These are phyloP conservation scores for Hymenoscyphus scutula DNA, from an alignment of 2,329 filamentous ascomycete genomes.

Conservation along the genomic window DNA sequence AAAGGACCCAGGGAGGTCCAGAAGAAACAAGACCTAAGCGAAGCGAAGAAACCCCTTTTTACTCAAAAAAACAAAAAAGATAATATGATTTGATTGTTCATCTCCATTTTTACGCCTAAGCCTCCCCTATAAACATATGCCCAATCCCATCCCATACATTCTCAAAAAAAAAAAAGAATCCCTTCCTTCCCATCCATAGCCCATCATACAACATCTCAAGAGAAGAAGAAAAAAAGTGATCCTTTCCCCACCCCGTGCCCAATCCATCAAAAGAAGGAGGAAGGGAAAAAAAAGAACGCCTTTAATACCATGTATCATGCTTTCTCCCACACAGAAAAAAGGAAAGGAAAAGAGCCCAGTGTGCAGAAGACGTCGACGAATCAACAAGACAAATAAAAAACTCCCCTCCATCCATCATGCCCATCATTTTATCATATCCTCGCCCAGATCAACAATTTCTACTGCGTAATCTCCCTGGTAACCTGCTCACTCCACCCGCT, in stretches of 20 bases:
- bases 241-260: neutral
- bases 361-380: neutral
- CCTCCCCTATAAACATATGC: too few relatives aligned
- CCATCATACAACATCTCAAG: neutral
- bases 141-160: neutral
- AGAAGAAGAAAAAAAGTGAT: neutral
- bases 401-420: constrained; percentile 17
- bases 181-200: neutral
- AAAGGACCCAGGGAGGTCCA: too few relatives aligned
- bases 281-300: neutral
- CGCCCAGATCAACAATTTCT: neutral
- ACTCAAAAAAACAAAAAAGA: too few relatives aligned
- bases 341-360: neutral
- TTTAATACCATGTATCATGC: constrained; percentile 2
- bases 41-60: too few relatives aligned
- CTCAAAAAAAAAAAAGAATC: too few relatives aligned
- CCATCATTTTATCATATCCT: constrained; percentile 20
- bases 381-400: constrained; percentile 2
- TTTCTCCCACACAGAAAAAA: too few relatives aligned
- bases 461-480: constrained; percentile 27
- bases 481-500: constrained; percentile 21
- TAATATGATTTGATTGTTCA: too few relatives aligned
- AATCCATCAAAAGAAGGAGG: too few relatives aligned
- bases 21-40: too few relatives aligned
- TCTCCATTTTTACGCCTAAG: too few relatives aligned